A percentile compares a stretch with the other conserved stretches of the same genome.
Conservation (phyloP, 345 rosid species). For the Lagerstroemia speciosa region DNA sequence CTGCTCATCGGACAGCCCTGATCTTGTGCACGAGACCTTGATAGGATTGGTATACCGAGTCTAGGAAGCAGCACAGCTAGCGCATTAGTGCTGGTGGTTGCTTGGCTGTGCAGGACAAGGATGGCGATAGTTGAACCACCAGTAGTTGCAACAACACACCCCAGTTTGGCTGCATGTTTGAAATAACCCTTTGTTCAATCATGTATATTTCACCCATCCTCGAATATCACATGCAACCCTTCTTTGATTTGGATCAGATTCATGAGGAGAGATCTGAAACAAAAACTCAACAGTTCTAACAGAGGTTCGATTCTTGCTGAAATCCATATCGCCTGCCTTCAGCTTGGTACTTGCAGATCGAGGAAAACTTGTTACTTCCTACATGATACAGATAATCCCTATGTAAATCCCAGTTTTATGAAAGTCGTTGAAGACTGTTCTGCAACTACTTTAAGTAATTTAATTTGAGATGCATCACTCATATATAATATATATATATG, state of each 20-base stretch:
- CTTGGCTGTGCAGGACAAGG: conserved; percentile 6
- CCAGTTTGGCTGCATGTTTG: conserved; percentile 3
- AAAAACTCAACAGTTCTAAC: background rate
- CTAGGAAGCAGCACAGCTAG: background rate
- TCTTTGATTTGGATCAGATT: background rate
- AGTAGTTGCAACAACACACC: conserved; percentile 19
- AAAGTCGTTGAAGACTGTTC: conserved; percentile 71
- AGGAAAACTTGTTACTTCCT: conserved; percentile 68
- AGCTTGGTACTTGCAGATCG: conserved; percentile 12
- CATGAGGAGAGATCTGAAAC: background rate
- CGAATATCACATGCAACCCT: background rate
- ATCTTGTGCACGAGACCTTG: background rate
- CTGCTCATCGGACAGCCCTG: background rate
- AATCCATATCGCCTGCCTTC: background rate
- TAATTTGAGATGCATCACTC: background rate
- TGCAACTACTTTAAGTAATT: background rate
- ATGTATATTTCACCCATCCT: background rate
- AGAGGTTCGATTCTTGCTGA: background rate
- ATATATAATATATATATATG: no score
- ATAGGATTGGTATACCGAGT: background rate
- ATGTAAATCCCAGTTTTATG: conserved; percentile 91
- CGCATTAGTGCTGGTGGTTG: background rate
- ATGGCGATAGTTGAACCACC: conserved; percentile 28
- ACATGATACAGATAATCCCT: conserved; percentile 75
- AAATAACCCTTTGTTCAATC: background rate